Percentiles rank a stretch among this genome's conserved stretches.
Conservation (phyloP, 768 basidiomycete species). For the Hericium rajendrae region DNA sequence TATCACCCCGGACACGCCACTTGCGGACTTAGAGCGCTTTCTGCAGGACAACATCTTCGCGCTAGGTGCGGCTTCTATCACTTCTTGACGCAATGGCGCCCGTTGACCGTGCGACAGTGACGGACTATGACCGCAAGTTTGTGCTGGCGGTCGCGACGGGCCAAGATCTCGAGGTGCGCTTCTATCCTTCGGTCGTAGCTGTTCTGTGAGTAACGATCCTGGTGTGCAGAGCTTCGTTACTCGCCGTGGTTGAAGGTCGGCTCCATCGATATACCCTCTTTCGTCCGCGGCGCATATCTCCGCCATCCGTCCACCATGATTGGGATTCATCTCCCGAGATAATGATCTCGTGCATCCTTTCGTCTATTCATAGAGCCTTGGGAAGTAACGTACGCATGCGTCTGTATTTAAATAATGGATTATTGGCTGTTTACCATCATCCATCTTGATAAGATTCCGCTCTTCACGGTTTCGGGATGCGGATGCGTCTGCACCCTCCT, state of each 20-base stretch:
- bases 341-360: too few relatives aligned
- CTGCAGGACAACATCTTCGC: slow-evolving; percentile 66
- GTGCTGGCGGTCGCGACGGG: slow-evolving; percentile 72
- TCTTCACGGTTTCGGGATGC: too few relatives aligned
- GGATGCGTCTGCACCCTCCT: too few relatives aligned
- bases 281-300: too few relatives aligned
- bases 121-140: slow-evolving; percentile 73
- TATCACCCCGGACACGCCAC: slow-evolving; percentile 72
- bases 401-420: too few relatives aligned
- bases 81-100: not conserved
- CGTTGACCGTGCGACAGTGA: slow-evolving; percentile 40
- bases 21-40: slow-evolving; percentile 78
- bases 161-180: slow-evolving; percentile 53
- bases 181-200: not conserved
- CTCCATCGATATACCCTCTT: not conserved
- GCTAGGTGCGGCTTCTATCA: slow-evolving; percentile 37
- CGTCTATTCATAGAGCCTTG: too few relatives aligned
- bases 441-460: too few relatives aligned
- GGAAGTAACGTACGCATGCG: too few relatives aligned
- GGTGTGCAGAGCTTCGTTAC: slow-evolving; percentile 22
- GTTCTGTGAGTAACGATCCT: not conserved
- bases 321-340: too few relatives aligned
- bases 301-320: too few relatives aligned
- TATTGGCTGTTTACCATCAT: too few relatives aligned
- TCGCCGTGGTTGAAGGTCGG: slow-evolving; percentile 20